Evolutionary conservation across 2,329 filamentous ascomycete genomes (phyloP).

Genomic region (Pseudonectria buxi): DNA sequence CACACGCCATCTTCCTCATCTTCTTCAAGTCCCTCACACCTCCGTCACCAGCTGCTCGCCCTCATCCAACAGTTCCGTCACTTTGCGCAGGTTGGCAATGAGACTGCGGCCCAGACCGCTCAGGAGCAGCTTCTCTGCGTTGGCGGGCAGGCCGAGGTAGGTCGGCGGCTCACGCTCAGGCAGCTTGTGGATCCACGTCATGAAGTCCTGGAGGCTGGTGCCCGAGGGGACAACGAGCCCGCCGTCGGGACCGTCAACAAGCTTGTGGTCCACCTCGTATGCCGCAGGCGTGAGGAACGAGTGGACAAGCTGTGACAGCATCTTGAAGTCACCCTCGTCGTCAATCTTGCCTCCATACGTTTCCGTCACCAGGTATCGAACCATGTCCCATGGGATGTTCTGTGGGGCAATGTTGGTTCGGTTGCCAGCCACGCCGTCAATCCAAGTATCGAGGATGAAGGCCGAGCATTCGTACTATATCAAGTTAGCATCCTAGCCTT

Average conservation of each 20-base stretch:
- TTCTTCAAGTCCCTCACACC: constrained; percentile 21
- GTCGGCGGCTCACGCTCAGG: constrained; percentile 95
- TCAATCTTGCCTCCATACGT: constrained; percentile 99
- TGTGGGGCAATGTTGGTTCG: constrained; percentile 88
- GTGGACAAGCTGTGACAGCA: constrained; percentile 66
- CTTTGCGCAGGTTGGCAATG: constrained; percentile 75
- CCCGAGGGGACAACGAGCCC: constrained; percentile 70
- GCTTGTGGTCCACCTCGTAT: constrained; percentile 86
- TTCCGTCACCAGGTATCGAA: constrained; percentile 82
- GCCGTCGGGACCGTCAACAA: constrained; percentile 63
- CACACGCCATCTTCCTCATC: too few species aligned
- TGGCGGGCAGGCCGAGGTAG: constrained; percentile 86
- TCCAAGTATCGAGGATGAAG: constrained; percentile 92
- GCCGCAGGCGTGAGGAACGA: constrained; percentile 78
- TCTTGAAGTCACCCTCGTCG: constrained; percentile 73
- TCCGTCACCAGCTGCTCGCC: constrained; percentile 85
- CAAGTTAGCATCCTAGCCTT: constrained; percentile 6
- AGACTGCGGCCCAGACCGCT: constrained; percentile 81
- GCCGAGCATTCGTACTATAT: constrained; percentile 88
- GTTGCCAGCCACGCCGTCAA: constrained; percentile 73
- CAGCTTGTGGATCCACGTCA: constrained; percentile 81
- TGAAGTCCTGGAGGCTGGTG: constrained; percentile 79
- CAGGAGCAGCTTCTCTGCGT: constrained; percentile 91
- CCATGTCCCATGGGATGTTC: constrained; percentile 95
- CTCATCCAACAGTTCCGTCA: constrained; percentile 85